Evolutionary conservation across 768 basidiomycete species (phyloP).

Genomic region (Brasilioporus rufonigricans): DNA sequence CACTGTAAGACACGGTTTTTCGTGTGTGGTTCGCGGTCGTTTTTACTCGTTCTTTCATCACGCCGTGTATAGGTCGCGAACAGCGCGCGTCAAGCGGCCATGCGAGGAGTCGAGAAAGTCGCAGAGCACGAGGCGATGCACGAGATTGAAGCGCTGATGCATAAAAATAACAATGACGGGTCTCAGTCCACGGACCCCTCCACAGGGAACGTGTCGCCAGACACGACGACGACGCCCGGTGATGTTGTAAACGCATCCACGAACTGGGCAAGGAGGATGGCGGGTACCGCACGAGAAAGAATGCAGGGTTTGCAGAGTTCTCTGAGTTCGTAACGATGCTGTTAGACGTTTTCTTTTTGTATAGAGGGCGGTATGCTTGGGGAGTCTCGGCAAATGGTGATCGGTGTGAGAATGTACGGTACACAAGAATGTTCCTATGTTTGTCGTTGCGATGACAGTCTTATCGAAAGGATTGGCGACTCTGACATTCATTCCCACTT

Average conservation of each 20-base stretch:
- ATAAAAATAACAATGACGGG: background rate
- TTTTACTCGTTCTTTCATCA: background rate
- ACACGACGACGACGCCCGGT: background rate
- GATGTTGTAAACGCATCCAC: constrained; percentile 5
- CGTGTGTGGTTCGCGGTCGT: no score
- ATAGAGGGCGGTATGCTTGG: no score
- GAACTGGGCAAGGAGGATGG: constrained; percentile 19
- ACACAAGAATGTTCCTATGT: no score
- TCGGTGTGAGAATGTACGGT: no score
- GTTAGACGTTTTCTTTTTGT: no score
- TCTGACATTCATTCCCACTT: no score
- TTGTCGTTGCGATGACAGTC: no score
- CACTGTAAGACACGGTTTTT: background rate
- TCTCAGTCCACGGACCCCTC: background rate
- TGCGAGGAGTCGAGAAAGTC: constrained; percentile 2
- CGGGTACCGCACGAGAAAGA: constrained; percentile 11
- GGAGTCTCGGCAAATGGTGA: no score
- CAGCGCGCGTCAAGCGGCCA: constrained; percentile 5
- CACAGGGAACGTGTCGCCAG: background rate
- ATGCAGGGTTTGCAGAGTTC: background rate
- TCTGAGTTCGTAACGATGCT: background rate
- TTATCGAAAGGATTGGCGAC: no score
- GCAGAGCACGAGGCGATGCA: constrained; percentile 12
- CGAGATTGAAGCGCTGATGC: background rate
- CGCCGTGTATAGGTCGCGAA: background rate